Conservation (phyloP, 2,329 filamentous ascomycete species). For the Aspergillus alliaceus region DNA sequence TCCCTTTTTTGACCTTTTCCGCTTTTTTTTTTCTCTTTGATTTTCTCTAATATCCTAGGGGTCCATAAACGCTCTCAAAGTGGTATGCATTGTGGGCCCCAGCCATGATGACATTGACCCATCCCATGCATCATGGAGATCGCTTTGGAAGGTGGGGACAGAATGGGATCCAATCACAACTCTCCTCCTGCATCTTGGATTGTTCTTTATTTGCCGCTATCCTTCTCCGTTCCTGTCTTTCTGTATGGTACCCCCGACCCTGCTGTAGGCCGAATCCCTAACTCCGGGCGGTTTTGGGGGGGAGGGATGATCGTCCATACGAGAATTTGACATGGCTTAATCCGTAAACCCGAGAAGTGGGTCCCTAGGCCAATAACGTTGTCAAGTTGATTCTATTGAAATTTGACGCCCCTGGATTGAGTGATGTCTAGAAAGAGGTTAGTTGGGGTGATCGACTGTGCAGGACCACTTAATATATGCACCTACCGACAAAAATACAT, state of each 20-base stretch:
- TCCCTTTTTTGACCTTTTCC: too few species aligned
- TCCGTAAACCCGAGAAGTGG: background rate
- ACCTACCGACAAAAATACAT: too few species aligned
- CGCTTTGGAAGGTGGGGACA: background rate
- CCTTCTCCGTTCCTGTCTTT: background rate
- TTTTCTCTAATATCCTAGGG: too few species aligned
- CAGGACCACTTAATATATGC: too few species aligned
- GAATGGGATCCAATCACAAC: background rate
- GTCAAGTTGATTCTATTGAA: background rate
- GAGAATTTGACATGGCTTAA: background rate
- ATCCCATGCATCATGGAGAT: background rate
- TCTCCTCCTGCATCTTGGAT: background rate
- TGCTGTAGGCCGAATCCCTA: background rate
- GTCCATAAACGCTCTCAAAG: too few species aligned
- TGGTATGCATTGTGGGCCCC: too few species aligned
- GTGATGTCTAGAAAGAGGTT: too few species aligned
- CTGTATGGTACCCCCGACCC: background rate
- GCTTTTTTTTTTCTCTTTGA: background rate
- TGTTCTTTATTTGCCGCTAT: background rate
- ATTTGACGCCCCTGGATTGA: background rate
- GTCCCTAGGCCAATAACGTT: background rate
- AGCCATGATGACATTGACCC: background rate
- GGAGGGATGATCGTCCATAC: too few species aligned
- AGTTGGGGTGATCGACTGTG: too few species aligned
- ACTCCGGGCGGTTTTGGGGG: too few species aligned